Evolutionary conservation across 495 filamentous ascomycete genomes (phyloP).

Genomic region (Xylaria sp.): DNA sequence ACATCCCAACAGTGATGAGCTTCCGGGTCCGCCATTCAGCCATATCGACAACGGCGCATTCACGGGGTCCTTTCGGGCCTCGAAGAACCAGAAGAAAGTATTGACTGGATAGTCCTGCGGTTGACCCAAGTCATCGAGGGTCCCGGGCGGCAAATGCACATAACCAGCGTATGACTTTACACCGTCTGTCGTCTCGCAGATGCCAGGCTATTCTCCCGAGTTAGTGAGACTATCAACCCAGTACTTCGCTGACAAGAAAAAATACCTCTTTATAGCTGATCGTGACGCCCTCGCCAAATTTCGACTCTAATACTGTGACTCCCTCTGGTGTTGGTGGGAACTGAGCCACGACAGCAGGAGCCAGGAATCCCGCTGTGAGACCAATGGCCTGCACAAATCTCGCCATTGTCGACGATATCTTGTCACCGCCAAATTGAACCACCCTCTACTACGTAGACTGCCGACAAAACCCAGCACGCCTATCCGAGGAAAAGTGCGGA

Average conservation of each 20-base stretch:
- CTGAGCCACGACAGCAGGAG: constrained; percentile 45
- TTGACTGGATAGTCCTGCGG: constrained; percentile 42
- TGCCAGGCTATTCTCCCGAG: constrained; percentile 34
- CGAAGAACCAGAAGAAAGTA: constrained; percentile 49
- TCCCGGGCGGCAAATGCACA: constrained; percentile 38
- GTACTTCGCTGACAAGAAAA: constrained; percentile 8
- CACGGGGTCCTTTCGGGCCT: constrained; percentile 50
- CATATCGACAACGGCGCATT: constrained; percentile 48
- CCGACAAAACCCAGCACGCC: background rate
- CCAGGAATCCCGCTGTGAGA: constrained; percentile 18
- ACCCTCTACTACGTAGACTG: constrained; percentile 9
- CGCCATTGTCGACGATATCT: constrained; percentile 7
- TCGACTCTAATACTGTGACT: constrained; percentile 62
- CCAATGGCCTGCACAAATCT: constrained; percentile 16
- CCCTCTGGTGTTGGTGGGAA: constrained; percentile 64
- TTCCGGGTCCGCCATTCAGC: constrained; percentile 44
- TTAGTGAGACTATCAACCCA: background rate
- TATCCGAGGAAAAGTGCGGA: background rate
- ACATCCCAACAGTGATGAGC: constrained; percentile 37
- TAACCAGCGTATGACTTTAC: constrained; percentile 46
- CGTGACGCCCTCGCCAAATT: constrained; percentile 62
- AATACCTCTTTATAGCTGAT: constrained; percentile 71
- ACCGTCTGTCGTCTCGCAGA: constrained; percentile 43
- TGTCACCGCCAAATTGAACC: background rate
- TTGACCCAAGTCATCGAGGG: constrained; percentile 38